These are phyloP conservation scores for Madurella mycetomatis DNA, from an alignment of 2,329 filamentous ascomycete genomes.

Conservation along the genomic window DNA sequence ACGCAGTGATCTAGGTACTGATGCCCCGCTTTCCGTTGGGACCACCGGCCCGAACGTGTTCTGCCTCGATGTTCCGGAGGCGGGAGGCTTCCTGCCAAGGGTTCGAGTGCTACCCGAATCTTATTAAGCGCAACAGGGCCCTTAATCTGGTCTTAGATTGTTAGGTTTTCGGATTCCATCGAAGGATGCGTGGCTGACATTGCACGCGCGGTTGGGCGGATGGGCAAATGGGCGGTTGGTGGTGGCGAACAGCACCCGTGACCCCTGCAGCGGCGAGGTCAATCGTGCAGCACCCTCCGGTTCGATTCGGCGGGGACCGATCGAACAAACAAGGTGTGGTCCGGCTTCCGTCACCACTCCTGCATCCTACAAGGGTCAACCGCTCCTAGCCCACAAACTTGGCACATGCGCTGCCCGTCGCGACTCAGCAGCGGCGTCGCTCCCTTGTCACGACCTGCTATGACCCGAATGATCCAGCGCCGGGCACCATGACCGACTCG, in stretches of 20 bases:
- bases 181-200: too few relatives aligned
- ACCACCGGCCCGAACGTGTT: too few relatives aligned
- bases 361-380: neutral
- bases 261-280: constrained; percentile 9
- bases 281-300: neutral
- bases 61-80: too few relatives aligned
- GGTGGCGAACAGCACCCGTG: neutral
- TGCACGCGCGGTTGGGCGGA: too few relatives aligned
- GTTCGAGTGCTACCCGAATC: too few relatives aligned
- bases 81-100: too few relatives aligned
- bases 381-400: neutral
- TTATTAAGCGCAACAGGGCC: too few relatives aligned
- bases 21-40: too few relatives aligned
- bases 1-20: too few relatives aligned
- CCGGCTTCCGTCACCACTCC: constrained; percentile 4
- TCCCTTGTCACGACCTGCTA: neutral
- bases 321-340: neutral
- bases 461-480: constrained; percentile 6
- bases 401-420: constrained; percentile 15
- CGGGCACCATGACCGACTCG: constrained; percentile 45
- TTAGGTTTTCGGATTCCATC: too few relatives aligned
- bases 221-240: too few relatives aligned
- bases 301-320: neutral
- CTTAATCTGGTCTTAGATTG: too few relatives aligned
- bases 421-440: constrained; percentile 6